A percentile compares a stretch with the other conserved stretches of the same genome.
phyloP scores from a whole-genome alignment of 768 basidiomycete species.

The Termitomyces sp. region DNA sequence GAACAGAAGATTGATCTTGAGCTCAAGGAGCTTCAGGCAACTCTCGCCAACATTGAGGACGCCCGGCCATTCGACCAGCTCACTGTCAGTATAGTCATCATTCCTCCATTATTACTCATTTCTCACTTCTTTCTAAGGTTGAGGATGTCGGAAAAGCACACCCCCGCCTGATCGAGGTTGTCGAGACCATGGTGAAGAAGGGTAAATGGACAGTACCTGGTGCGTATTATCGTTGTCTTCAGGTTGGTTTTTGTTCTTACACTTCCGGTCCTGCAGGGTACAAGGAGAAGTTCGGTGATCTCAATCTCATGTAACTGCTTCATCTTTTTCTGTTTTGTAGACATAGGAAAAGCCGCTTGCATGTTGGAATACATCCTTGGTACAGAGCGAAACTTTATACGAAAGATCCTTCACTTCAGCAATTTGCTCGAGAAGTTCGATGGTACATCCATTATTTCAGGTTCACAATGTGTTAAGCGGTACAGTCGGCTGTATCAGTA shows the following conservation, averaged over 20 bases:
- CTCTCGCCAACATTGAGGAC: conserved; percentile 94
- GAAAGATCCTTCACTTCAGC: neutral
- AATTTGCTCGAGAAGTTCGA: neutral
- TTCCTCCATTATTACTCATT: neutral
- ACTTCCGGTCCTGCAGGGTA: conserved; percentile 43
- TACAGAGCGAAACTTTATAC: neutral
- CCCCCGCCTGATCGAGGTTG: conserved; percentile 85
- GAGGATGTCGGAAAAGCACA: conserved; percentile 90
- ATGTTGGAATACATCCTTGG: neutral
- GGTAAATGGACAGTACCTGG: conserved; percentile 99
- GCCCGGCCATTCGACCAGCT: conserved; percentile 97
- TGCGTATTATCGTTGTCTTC: conserved; percentile 22
- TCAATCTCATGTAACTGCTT: conserved; percentile 75
- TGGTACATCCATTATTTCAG: neutral
- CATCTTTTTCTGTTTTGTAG: neutral
- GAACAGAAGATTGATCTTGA: conserved; percentile 87
- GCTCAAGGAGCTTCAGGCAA: conserved; percentile 85
- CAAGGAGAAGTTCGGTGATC: conserved; percentile 96
- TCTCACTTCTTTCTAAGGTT: conserved; percentile 37
- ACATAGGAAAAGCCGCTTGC: conserved; percentile 5
- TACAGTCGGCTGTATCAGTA: conserved; percentile 16
- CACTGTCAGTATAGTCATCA: conserved; percentile 46
- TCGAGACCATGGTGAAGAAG: conserved; percentile 94
- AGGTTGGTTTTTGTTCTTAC: neutral
- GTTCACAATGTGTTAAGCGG: neutral